Evolutionary conservation across 176 grass and related monocot species (phyloP), one percentile per base, ranked within the genome.

Genomic region (Ensete ventricosum): DNA sequence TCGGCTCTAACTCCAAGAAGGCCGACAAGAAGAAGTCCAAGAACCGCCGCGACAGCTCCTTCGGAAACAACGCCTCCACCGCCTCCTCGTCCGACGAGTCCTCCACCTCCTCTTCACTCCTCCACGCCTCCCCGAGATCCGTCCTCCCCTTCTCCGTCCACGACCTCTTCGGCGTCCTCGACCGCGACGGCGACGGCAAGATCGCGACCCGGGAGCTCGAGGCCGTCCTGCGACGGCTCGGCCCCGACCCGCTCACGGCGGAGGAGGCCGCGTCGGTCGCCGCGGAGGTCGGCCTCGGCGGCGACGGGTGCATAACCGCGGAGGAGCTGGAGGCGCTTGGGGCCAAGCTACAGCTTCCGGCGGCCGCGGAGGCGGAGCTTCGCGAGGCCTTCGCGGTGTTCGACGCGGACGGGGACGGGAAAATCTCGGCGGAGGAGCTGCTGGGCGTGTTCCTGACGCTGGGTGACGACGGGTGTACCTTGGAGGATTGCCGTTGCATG

Each of bases 391-490:
- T 96, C 78, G 74, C 55, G 17, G 80, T 92, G n/a, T 96, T 96
- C 76, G 92, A 96, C 65, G 78, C 77, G 0, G 78, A 96, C 76
- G 89, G 92, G 19, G 89, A 92, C 63, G 92, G 92, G 34, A 80
- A 80, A 81, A 96, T 96, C 77, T 96, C 89, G 0, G 89, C 92
- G 0, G 89, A 96, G 84, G 92, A 96, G 84, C 82, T 96, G 71
- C 67, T 69, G 5, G 73, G 72, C 22, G 82, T 91, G 73, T 79
- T 91, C 23, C 72, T 76, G 1, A 29, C 81, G 54, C 84, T 96
- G 19, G 92, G 92, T 6, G 86, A 89, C 49, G 81, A 84, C 1
- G 49, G 14, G 0, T 96, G 89, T 75, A 83, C 84, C 26, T 72
- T 96, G 43, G 84, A 96, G 9, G 92, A 96, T 53, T 96, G 92